Conservation (phyloP, 805 yeast genomes). For the Hanseniaspora lindneri region DNA sequence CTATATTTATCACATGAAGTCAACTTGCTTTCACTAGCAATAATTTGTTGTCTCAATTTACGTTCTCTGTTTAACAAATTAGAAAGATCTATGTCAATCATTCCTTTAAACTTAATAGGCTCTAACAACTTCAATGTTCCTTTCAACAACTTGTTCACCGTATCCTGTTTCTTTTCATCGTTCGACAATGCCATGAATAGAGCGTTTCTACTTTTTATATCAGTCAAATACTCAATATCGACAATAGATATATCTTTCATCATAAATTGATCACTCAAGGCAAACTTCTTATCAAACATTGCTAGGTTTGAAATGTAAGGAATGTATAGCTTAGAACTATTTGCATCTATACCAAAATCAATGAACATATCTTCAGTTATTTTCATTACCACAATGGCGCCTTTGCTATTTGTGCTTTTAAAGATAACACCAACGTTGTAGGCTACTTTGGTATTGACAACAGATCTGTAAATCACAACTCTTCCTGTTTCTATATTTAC, state of each 20-base stretch:
- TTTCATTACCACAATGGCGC: conserved; percentile 24
- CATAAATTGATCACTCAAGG: conserved; percentile 16
- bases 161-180: conserved; percentile 3
- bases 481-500: conserved; percentile 43
- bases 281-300: conserved; percentile 8
- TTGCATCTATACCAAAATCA: conserved; percentile 7
- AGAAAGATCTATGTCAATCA: conserved; percentile 23
- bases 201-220: background rate
- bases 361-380: conserved; percentile 26
- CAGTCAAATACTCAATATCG: conserved; percentile 26
- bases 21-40: conserved; percentile 19
- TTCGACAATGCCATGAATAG: conserved; percentile 11
- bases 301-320: conserved; percentile 9
- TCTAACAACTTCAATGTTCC: conserved; percentile 21
- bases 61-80: conserved; percentile 27
- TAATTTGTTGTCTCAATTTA: conserved; percentile 24
- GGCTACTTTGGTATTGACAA: conserved; percentile 25
- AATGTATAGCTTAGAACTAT: conserved; percentile 3
- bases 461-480: conserved; percentile 46
- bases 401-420: conserved; percentile 24
- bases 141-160: background rate
- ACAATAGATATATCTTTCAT: conserved; percentile 25
- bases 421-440: conserved; percentile 41
- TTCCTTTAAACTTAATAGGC: conserved; percentile 21
- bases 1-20: conserved; percentile 17